Evolutionary conservation across 768 basidiomycete species (phyloP), one percentile per base, ranked within the genome.

Genomic region (Lactifluus hygrophoroides): DNA sequence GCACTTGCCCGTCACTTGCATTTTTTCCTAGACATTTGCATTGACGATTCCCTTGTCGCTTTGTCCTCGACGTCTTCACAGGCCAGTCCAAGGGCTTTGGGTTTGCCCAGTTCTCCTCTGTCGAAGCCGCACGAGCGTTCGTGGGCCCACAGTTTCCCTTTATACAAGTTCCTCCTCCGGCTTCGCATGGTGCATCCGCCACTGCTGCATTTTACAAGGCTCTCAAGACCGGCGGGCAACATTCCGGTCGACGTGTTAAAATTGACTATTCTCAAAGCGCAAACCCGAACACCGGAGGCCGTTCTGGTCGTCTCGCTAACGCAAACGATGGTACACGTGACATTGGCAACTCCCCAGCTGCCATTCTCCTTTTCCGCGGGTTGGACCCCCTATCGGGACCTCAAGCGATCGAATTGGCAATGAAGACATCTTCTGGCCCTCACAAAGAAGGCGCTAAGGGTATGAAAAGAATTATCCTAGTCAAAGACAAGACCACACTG

Each of bases 61-160:
- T 61, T 40, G 19, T 54, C 37, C 44, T 32, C n/a, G 40, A 44
- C 46, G 54, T 57, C 54, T 27, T 60, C 49, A 60, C 55, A 93
- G 91, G 91, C 84, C 74, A 80, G 62, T 94, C 94, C 55, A 95
- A 95, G 74, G 89, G 91, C 68, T 97, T 97, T 70, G 96, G 94
- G 58, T 99, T 99, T 72, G 94, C 92, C 66, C 90, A 93, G 73
- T 99, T 99, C 71, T 74, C 86, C 43, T 85, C 78, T 64, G 77
- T 87, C 56, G 90, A 90, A 66, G 90, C 90, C 57, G 94, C 96
- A 19, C 84, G 87, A 54, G 84, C 88, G 13, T 98, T 97, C 70
- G 86, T 99, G 70, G 86, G 91, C 64, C 88, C 90, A 38, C 80
- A 86, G 50, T 96, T 88, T 69, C 95, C 93, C 2, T 92, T 92